Conservation (phyloP, 1,284 basidiomycete genomes). For the Ustilago xerochloae region DNA sequence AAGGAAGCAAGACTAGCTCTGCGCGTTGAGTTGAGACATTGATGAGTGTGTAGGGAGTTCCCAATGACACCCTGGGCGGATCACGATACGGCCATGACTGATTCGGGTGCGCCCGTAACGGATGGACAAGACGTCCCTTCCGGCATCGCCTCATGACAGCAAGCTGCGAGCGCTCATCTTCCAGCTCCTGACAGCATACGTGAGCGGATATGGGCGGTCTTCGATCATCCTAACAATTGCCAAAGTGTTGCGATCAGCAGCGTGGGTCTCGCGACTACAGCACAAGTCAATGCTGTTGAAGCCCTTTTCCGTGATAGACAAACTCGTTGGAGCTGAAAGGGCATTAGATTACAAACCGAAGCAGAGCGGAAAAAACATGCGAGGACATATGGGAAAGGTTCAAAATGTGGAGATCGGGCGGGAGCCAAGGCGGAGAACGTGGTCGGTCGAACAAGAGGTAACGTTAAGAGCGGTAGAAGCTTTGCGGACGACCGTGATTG, state of each 20-base stretch:
- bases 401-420: neutral
- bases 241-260: neutral
- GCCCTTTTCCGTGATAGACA: neutral
- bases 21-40: no score
- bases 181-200: no score
- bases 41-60: no score
- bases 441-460: neutral
- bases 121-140: no score
- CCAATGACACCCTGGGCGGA: no score
- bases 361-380: conserved; percentile 8
- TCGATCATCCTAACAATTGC: neutral
- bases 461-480: no score
- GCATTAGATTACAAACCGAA: conserved; percentile 31
- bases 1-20: no score
- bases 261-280: neutral
- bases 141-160: no score
- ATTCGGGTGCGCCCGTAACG: no score
- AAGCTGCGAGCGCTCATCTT: no score
- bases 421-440: neutral
- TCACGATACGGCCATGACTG: no score
- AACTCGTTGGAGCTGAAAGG: neutral
- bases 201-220: neutral
- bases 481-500: no score
- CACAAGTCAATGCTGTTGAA: neutral
- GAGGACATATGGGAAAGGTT: neutral